Percentiles rank a stretch among this genome's conserved stretches.
Evolutionary conservation across 2,329 filamentous ascomycete species (phyloP).

Genomic region (Parastagonospora avenae): DNA sequence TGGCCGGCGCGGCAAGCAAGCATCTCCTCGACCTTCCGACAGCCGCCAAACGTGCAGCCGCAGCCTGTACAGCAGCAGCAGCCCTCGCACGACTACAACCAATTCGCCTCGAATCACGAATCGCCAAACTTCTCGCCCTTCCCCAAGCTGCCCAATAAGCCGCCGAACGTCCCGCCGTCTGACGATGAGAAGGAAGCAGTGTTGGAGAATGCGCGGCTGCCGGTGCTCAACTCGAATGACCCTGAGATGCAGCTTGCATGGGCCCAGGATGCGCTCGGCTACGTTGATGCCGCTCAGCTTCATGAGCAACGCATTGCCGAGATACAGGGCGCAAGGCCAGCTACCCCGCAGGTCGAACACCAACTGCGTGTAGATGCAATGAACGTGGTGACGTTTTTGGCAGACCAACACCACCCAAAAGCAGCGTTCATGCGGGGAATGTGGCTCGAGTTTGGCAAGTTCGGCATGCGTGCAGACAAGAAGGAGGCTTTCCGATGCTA

Average conservation of each 20-base stretch:
- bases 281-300: slow-evolving; percentile 82
- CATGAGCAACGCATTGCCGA: slow-evolving; percentile 71
- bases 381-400: slow-evolving; percentile 88
- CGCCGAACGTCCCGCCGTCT: slow-evolving; percentile 87
- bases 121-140: slow-evolving; percentile 88
- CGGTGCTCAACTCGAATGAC: slow-evolving; percentile 90
- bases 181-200: slow-evolving; percentile 94
- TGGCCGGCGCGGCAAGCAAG: slow-evolving; percentile 41
- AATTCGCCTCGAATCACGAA: slow-evolving; percentile 51
- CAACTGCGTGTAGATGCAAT: slow-evolving; percentile 86
- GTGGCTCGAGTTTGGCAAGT: slow-evolving; percentile 98
- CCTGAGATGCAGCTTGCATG: slow-evolving; percentile 95
- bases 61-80: slow-evolving; percentile 32
- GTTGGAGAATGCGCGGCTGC: slow-evolving; percentile 79
- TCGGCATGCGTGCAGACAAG: slow-evolving; percentile 87
- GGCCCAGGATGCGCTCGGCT: slow-evolving; percentile 90
- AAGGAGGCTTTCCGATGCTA: slow-evolving; percentile 92
- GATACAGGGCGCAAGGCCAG: slow-evolving; percentile 65
- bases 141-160: slow-evolving; percentile 76
- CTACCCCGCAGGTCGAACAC: slow-evolving; percentile 86
- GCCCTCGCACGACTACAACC: slow-evolving; percentile 46
- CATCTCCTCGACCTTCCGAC: slow-evolving; percentile 45
- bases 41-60: slow-evolving; percentile 43
- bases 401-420: slow-evolving; percentile 89
- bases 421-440: slow-evolving; percentile 93